A percentile compares a stretch with the other conserved stretches of the same genome.
Evolutionary conservation across 2,329 filamentous ascomycete species (phyloP).

Genomic region (Parascedosporium putredinis): DNA sequence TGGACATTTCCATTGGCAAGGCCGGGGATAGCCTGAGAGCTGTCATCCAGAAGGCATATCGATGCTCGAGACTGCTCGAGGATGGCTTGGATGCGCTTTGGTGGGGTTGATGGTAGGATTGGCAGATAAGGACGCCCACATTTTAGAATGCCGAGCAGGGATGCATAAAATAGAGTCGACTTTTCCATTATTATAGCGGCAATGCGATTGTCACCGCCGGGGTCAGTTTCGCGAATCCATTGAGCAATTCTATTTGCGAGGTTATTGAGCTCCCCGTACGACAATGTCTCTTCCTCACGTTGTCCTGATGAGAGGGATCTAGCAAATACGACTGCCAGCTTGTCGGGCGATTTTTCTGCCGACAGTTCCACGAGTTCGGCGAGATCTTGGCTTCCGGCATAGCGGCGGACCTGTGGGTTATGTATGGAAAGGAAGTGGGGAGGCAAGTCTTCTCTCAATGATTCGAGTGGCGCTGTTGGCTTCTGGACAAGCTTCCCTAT

Average conservation of each 20-base stretch:
- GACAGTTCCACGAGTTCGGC: slow-evolving; percentile 43
- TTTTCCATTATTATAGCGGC: slow-evolving; percentile 74
- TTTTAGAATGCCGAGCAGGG: slow-evolving; percentile 66
- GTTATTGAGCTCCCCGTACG: slow-evolving; percentile 55
- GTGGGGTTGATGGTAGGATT: slow-evolving; percentile 61
- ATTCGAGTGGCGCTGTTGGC: slow-evolving; percentile 9
- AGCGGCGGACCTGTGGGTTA: slow-evolving; percentile 28
- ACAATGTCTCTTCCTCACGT: slow-evolving; percentile 32
- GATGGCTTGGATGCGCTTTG: slow-evolving; percentile 49
- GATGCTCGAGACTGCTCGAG: slow-evolving; percentile 46
- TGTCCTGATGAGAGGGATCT: slow-evolving; percentile 28
- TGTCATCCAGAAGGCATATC: slow-evolving; percentile 31
- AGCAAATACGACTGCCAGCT: slow-evolving; percentile 56
- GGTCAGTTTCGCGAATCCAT: slow-evolving; percentile 36
- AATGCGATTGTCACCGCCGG: slow-evolving; percentile 32
- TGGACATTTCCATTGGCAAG: slow-evolving; percentile 24
- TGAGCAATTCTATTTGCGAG: slow-evolving; percentile 53
- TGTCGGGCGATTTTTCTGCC: slow-evolving; percentile 35
- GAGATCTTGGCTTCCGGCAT: slow-evolving; percentile 31
- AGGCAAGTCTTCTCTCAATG: slow-evolving; percentile 15
- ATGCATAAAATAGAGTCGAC: slow-evolving; percentile 58
- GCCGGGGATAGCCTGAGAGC: slow-evolving; percentile 9
- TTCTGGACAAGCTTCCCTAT: slow-evolving; percentile 21
- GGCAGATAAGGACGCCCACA: slow-evolving; percentile 72
- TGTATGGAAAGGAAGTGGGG: slow-evolving; percentile 33